Evolutionary conservation across 352 stramenopile genomes (phyloP).

Genomic region (Thalassiosira livingstoniorum): DNA sequence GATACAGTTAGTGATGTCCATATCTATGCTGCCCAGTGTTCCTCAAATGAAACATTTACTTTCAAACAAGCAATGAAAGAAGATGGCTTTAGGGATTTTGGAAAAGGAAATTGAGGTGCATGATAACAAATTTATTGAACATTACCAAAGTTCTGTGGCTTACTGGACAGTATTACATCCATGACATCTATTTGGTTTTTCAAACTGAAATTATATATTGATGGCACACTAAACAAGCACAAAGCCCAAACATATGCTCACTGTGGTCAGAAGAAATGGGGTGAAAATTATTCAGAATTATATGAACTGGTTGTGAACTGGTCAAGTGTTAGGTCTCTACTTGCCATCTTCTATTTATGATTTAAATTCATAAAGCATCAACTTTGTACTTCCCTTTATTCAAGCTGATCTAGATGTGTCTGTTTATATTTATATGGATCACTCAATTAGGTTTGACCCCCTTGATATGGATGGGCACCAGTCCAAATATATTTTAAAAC

Average conservation of each 20-base stretch:
- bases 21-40: not conserved
- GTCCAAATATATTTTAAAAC: constrained; percentile 16
- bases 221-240: constrained; percentile 28
- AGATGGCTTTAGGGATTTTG: constrained; percentile 34
- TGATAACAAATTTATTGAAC: constrained; percentile 20
- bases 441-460: constrained; percentile 10
- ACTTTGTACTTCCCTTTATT: constrained; percentile 57
- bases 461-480: not conserved
- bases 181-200: constrained; percentile 36
- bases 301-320: constrained; percentile 42
- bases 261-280: constrained; percentile 26
- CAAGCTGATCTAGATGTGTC: constrained; percentile 40
- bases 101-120: constrained; percentile 21
- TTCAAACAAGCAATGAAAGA: constrained; percentile 31
- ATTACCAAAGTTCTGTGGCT: not conserved
- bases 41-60: constrained; percentile 30
- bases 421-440: constrained; percentile 45
- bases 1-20: constrained; percentile 17
- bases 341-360: constrained; percentile 24
- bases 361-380: constrained; percentile 35
- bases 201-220: constrained; percentile 16
- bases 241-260: constrained; percentile 35
- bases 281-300: constrained; percentile 46
- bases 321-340: constrained; percentile 19
- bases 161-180: constrained; percentile 15